Base-by-base conservation (phyloP, 169 alveolate species). In the Toxoplasma gondii region DNA sequence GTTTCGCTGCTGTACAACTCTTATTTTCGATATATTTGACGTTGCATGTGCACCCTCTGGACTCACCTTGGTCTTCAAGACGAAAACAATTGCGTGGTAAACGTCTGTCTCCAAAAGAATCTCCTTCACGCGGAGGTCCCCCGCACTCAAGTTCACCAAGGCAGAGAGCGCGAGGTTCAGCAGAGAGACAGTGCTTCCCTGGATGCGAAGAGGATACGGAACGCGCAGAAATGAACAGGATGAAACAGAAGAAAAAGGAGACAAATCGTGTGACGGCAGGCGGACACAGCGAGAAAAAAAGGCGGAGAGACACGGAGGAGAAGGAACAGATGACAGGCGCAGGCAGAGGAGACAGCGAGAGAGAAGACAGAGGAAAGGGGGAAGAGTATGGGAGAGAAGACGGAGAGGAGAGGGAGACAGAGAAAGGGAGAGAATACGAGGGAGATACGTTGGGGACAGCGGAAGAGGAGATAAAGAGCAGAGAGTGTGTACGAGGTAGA, bases 41-140 rank as follows among this genome's bases (percentile, higher is more conserved):
- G 58, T 12, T 49, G 58, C 58, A 49, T 49, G 58, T 12, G 58
- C 58, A n/a, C n/a, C n/a, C n/a, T n/a, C 58, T 49, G 4, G 17
- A 22, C 39, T 74, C 84, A 74, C 84, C 84, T 74, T 74, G 45
- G n/a, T 31, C 27, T 74, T 31, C 49, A 74, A 74, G n/a, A 74
- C 44, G 84, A 74, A 74, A 44, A 36, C 44, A n/a, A 74, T 16
- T 27, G 84, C 84, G 27, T 74, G 38, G 43, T 74, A 74, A 17
- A 74, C 44, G 44, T 74, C n/a, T n/a, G 84, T 58, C 44, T 90
- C 88, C 31, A 90, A 81, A 2, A 90, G 70, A 27, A 90, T 90
- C n/a, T 90, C 93, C 86, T 90, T 90, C n/a, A 81, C 78, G 29
- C 87, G 83, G 39, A 12, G 67, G 69, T 90, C 93, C 29, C 93